Conservation (phyloP, 768 basidiomycete species). For the Termitomyces heimii region DNA sequence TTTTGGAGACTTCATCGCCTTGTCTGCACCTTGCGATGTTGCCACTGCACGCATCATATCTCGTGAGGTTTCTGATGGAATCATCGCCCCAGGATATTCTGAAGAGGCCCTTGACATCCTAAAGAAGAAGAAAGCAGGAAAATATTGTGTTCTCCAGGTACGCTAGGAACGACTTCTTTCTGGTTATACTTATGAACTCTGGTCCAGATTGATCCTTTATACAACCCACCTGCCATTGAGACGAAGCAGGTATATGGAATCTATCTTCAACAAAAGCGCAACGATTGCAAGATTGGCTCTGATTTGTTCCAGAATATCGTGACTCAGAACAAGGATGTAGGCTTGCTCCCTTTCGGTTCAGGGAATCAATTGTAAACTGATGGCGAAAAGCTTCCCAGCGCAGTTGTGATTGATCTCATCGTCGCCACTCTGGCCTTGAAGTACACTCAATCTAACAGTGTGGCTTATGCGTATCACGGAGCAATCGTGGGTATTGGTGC, state of each 20-base stretch:
- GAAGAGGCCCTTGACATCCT: slow-evolving; percentile 85
- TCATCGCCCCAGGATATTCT: slow-evolving; percentile 93
- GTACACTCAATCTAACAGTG: slow-evolving; percentile 99
- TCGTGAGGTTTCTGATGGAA: slow-evolving; percentile 97
- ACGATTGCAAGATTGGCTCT: slow-evolving; percentile 82
- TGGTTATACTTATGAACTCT: not conserved
- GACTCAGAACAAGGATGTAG: slow-evolving; percentile 78
- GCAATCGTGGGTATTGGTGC: slow-evolving; percentile 95
- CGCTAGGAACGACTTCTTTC: slow-evolving; percentile 2
- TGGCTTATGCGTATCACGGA: slow-evolving; percentile 90
- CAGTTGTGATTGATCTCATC: slow-evolving; percentile 85
- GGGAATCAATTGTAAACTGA: not conserved
- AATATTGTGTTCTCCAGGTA: slow-evolving; percentile 96
- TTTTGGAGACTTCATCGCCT: slow-evolving; percentile 97
- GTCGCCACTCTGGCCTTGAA: slow-evolving; percentile 96
- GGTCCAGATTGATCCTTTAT: slow-evolving; percentile 79
- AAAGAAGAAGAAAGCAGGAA: slow-evolving; percentile 95
- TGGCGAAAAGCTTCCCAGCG: slow-evolving; percentile 54
- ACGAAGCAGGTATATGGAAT: slow-evolving; percentile 96
- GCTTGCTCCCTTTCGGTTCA: slow-evolving; percentile 13
- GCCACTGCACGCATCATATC: slow-evolving; percentile 96
- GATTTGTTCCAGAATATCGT: slow-evolving; percentile 85
- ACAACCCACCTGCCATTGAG: slow-evolving; percentile 74
- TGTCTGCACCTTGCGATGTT: slow-evolving; percentile 89
- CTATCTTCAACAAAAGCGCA: slow-evolving; percentile 83